These are phyloP conservation scores for Cronartium quercuum DNA, from an alignment of 1,284 basidiomycete genomes.

Conservation along the genomic window DNA sequence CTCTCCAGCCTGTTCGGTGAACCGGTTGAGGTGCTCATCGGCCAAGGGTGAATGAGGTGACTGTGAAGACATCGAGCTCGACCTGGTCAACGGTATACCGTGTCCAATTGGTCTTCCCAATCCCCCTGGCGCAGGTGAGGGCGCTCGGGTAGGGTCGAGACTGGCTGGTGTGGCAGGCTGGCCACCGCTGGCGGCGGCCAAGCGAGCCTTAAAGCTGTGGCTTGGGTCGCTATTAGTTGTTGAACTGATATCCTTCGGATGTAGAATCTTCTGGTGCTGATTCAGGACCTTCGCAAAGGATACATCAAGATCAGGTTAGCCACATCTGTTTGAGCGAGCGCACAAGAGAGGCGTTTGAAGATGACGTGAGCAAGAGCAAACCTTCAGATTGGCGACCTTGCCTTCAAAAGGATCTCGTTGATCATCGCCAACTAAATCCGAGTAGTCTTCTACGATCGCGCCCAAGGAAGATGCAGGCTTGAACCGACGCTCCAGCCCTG, in stretches of 20 bases:
- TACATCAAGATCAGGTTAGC: background rate
- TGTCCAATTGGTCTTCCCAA: slow-evolving; percentile 13
- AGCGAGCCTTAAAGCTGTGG: background rate
- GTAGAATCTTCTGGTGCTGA: slow-evolving; percentile 39
- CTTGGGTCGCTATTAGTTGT: background rate
- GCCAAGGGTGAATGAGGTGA: slow-evolving; percentile 49
- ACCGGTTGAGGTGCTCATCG: slow-evolving; percentile 66
- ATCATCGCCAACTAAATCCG: slow-evolving; percentile 69
- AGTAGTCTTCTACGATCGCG: slow-evolving; percentile 72
- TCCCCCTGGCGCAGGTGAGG: slow-evolving; percentile 58
- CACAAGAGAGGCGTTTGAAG: background rate
- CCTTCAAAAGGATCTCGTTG: slow-evolving; percentile 57
- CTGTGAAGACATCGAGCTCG: background rate
- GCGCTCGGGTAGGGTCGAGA: slow-evolving; percentile 58
- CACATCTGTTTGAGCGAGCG: background rate
- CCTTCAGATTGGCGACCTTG: slow-evolving; percentile 75
- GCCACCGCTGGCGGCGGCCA: slow-evolving; percentile 54
- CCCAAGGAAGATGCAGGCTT: slow-evolving; percentile 10
- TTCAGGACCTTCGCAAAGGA: slow-evolving; percentile 23
- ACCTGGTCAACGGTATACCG: slow-evolving; percentile 50
- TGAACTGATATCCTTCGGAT: slow-evolving; percentile 40
- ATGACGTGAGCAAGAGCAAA: slow-evolving; percentile 44
- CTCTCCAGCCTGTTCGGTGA: slow-evolving; percentile 40
- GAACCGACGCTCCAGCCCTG: background rate
- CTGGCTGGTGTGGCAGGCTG: slow-evolving; percentile 46